A percentile compares a stretch with the other conserved stretches of the same genome.
Conservation (phyloP, 345 rosid genomes). For the Citrus australasica region DNA sequence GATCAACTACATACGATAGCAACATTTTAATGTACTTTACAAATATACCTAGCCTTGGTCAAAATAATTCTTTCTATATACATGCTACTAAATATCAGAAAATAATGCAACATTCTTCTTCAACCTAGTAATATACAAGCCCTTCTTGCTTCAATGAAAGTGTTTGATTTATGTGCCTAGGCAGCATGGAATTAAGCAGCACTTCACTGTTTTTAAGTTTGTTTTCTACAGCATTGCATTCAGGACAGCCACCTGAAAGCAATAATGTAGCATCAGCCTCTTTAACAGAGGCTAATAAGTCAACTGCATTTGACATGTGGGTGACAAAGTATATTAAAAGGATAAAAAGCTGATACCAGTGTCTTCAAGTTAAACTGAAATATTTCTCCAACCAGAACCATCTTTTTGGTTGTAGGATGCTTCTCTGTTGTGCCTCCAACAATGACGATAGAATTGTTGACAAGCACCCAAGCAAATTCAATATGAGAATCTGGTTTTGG, state of each 20-base stretch:
- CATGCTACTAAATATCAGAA: not conserved
- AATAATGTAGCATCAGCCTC: not conserved
- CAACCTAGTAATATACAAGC: not conserved
- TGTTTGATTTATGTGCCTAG: not conserved
- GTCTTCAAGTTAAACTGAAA: slow-evolving; percentile 75
- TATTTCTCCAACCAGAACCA: slow-evolving; percentile 86
- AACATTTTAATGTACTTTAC: not conserved
- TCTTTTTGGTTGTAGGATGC: slow-evolving; percentile 86
- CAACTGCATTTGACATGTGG: not conserved
- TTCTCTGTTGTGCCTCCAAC: slow-evolving; percentile 96
- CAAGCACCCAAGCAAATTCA: slow-evolving; percentile 93
- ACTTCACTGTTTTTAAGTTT: not conserved
- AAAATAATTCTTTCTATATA: not conserved
- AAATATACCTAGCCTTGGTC: not conserved
- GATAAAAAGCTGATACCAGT: slow-evolving; percentile 41
- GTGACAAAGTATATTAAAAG: not conserved
- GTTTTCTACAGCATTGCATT: not conserved
- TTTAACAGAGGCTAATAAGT: not conserved
- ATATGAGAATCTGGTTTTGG: slow-evolving; percentile 94
- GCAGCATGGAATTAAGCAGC: not conserved
- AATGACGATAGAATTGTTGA: slow-evolving; percentile 76
- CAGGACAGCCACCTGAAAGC: not conserved
- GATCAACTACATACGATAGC: not conserved
- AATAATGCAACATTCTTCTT: not conserved
- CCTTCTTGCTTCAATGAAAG: not conserved